These are phyloP conservation scores for Colletotrichum sp. DNA, from an alignment of 2,329 filamentous ascomycete genomes.

Conservation along the genomic window DNA sequence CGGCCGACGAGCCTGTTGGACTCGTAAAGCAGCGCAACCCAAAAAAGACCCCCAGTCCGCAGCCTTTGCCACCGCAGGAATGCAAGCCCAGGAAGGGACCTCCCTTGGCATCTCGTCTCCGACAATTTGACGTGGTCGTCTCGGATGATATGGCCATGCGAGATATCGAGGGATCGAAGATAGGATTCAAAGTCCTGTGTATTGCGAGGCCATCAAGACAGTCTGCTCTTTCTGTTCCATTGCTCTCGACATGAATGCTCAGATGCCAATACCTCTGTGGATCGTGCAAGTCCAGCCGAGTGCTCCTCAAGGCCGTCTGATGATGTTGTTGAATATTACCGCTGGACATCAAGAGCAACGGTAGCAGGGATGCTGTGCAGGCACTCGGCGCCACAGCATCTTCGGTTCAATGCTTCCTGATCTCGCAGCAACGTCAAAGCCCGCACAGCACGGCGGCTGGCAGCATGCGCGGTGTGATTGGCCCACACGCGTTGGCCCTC, in stretches of 20 bases:
- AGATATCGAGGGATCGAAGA: not conserved
- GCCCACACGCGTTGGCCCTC: not conserved
- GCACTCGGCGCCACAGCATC: not conserved
- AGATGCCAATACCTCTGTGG: not conserved
- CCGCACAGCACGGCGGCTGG: not conserved
- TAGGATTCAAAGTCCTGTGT: not conserved
- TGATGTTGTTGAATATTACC: not conserved
- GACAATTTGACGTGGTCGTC: not conserved
- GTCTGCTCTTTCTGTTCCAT: not conserved
- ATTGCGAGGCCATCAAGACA: not conserved
- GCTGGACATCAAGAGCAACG: not conserved
- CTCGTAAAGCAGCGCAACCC: not conserved
- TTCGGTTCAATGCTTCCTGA: not conserved
- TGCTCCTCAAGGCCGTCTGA: not conserved
- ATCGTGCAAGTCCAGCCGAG: not conserved
- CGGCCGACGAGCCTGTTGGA: not conserved
- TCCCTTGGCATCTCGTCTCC: not conserved
- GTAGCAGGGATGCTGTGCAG: not conserved
- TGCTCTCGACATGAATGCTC: not conserved
- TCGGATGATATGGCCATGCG: not conserved
- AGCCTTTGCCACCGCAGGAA: not conserved
- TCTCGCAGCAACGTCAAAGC: conserved; percentile 3
- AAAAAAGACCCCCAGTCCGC: not conserved
- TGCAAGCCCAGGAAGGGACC: not conserved
- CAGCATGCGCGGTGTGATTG: not conserved